Evolutionary conservation across 1,284 basidiomycete species (phyloP).

Genomic region (Ustilago cynodontis): DNA sequence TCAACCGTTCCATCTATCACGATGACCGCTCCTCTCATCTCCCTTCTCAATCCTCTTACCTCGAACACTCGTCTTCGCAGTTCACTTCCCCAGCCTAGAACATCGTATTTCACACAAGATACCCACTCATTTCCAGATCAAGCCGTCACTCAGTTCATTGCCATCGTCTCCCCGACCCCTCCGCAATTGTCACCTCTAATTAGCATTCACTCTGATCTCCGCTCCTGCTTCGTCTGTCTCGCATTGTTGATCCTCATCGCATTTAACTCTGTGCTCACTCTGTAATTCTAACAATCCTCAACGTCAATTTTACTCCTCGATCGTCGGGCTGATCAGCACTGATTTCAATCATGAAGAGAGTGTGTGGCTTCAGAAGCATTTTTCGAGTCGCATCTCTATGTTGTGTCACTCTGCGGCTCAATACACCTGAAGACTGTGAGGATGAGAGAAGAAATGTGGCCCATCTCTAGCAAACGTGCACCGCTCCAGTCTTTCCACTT

Average conservation of each 20-base stretch:
- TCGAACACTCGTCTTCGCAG: constrained; percentile 2
- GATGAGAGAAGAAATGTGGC: background rate
- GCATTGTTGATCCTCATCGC: background rate
- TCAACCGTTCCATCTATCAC: constrained; percentile 26
- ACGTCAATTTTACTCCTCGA: background rate
- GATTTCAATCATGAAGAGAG: background rate
- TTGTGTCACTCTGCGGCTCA: background rate
- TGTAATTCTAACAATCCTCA: constrained; percentile 11
- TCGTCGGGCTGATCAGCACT: background rate
- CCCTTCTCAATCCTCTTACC: background rate
- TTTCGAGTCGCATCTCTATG: background rate
- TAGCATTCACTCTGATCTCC: background rate
- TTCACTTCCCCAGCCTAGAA: constrained; percentile 13
- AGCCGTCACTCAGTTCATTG: background rate
- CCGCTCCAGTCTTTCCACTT: constrained; percentile 50
- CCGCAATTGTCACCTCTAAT: constrained; percentile 16
- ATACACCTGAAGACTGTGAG: background rate
- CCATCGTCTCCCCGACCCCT: constrained; percentile 2
- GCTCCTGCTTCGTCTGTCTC: constrained; percentile 3
- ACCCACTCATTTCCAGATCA: constrained; percentile 14
- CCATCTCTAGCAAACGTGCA: constrained; percentile 44
- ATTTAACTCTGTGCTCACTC: background rate
- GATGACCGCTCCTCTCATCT: background rate
- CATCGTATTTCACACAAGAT: background rate
- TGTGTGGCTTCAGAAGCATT: background rate